Percentiles rank a stretch among this genome's conserved stretches.
Evolutionary conservation across 1,139 yeast genomes (phyloP).

Genomic region (Pichia sp.): DNA sequence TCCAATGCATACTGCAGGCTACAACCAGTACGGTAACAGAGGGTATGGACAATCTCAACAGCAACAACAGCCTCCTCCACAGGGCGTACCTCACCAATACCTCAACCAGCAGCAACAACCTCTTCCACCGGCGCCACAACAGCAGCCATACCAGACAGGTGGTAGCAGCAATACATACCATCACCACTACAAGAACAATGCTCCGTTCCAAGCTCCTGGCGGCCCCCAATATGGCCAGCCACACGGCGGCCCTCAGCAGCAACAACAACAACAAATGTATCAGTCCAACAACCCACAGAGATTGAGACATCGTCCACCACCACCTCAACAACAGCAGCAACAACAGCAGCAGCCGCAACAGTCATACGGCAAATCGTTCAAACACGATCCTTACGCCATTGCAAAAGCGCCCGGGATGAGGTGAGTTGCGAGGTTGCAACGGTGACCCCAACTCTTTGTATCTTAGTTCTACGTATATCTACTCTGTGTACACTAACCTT

Average conservation of each 20-base stretch:
- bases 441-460: neutral
- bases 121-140: neutral
- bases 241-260: neutral
- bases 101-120: slow-evolving; percentile 6
- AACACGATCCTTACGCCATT: slow-evolving; percentile 23
- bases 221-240: neutral
- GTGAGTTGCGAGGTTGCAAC: neutral
- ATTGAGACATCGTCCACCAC: slow-evolving; percentile 1
- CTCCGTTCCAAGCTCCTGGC: neutral
- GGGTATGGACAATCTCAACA: neutral
- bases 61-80: slow-evolving; percentile 1
- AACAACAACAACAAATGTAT: slow-evolving; percentile 8
- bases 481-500: neutral
- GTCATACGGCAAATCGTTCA: slow-evolving; percentile 16
- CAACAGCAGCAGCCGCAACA: slow-evolving; percentile 10
- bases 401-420: slow-evolving; percentile 8
- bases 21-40: neutral
- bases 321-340: slow-evolving; percentile 3
- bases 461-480: neutral
- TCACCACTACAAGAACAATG: neutral
- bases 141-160: neutral
- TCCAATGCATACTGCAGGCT: neutral
- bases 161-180: slow-evolving; percentile 2
- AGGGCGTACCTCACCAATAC: neutral
- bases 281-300: neutral